Evolutionary conservation across 2,329 filamentous ascomycete species (phyloP).

Genomic region (Scedosporium dehoogii): DNA sequence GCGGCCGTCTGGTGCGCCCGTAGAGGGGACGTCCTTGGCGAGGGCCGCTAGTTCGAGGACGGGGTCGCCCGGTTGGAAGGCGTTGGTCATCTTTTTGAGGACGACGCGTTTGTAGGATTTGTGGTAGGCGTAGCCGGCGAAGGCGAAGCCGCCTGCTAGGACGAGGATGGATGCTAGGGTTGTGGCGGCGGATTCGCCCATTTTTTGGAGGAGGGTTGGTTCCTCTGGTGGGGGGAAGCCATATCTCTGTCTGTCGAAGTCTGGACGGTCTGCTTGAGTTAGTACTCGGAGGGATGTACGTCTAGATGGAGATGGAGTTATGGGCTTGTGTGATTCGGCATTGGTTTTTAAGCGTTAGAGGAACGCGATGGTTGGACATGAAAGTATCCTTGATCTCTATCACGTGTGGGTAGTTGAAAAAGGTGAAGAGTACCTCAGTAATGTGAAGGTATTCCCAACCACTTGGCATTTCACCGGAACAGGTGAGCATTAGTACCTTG

Average conservation of each 20-base stretch:
- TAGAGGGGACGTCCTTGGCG: conserved; percentile 43
- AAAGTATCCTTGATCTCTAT: too few species aligned
- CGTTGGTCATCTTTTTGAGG: conserved; percentile 83
- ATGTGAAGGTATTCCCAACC: too few species aligned
- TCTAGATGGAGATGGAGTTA: background rate
- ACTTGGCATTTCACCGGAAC: too few species aligned
- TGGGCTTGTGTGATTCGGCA: background rate
- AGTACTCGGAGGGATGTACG: background rate
- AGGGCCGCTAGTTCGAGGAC: conserved; percentile 70
- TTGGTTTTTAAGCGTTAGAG: too few species aligned
- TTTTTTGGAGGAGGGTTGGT: conserved; percentile 42
- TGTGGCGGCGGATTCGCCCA: conserved; percentile 65
- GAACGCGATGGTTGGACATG: too few species aligned
- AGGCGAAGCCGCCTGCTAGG: conserved; percentile 52
- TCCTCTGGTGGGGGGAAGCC: conserved; percentile 13
- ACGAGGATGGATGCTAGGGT: conserved; percentile 67
- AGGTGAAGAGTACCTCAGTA: too few species aligned
- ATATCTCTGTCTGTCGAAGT: background rate
- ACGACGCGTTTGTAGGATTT: conserved; percentile 82
- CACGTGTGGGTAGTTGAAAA: too few species aligned
- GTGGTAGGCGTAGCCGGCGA: conserved; percentile 70
- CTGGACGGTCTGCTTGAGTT: background rate
- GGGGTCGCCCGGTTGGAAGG: conserved; percentile 86
- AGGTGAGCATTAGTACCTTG: too few species aligned
- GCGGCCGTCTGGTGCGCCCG: conserved; percentile 39